phyloP scores from a whole-genome alignment of 768 basidiomycete genomes.

The Amanita phalloides region DNA sequence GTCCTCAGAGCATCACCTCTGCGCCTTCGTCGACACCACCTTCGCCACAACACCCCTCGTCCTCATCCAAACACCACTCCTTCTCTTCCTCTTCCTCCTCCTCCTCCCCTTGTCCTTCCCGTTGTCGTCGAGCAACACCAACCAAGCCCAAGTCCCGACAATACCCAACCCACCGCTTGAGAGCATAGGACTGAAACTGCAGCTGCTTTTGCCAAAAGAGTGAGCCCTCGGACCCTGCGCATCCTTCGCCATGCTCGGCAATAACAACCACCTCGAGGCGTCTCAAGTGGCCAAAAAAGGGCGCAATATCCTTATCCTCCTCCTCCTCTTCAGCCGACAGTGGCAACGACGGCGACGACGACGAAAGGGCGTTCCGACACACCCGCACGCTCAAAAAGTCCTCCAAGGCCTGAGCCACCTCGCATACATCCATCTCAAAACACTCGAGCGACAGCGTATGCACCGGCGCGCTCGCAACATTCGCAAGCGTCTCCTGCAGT shows the following conservation, averaged over 20 bases:
- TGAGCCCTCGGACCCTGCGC: not conserved
- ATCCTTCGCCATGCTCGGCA: not conserved
- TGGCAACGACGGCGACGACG: not conserved
- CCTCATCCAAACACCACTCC: not conserved
- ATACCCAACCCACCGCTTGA: conserved; percentile 35
- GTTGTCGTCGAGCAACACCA: conserved; percentile 6
- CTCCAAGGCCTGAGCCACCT: conserved; percentile 44
- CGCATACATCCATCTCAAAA: conserved; percentile 54
- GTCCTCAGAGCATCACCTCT: not conserved
- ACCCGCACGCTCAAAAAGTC: conserved; percentile 44
- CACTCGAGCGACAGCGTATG: conserved; percentile 47
- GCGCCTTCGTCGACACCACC: not conserved
- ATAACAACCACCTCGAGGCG: not conserved
- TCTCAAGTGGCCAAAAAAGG: conserved; percentile 24
- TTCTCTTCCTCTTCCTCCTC: not conserved
- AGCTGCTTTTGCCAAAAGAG: conserved; percentile 17
- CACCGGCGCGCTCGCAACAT: conserved; percentile 49
- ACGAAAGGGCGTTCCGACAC: not conserved
- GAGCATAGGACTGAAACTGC: conserved; percentile 24
- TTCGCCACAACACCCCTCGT: not conserved
- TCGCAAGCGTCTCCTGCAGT: conserved; percentile 47
- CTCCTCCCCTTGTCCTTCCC: not conserved
- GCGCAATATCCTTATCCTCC: not conserved
- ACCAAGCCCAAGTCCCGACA: conserved; percentile 34
- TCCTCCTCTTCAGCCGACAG: not conserved